phyloP scores from a whole-genome alignment of 202 grass and related monocot genomes.

The Setaria viridis region DNA sequence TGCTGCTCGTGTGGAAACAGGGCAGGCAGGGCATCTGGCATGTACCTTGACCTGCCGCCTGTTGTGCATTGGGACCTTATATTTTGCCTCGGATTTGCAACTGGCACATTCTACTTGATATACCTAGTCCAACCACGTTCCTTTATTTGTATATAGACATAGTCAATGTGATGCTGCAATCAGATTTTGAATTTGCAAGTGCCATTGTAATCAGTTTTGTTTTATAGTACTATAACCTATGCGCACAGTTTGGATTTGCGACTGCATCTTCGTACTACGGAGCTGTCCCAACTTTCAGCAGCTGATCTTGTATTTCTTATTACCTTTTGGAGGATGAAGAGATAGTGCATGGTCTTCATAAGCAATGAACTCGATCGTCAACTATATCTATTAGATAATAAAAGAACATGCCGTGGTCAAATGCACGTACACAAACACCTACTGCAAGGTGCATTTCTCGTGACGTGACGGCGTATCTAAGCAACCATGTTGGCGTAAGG shows the following conservation, averaged over 20 bases:
- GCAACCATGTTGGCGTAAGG: neutral
- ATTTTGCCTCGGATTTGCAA: neutral
- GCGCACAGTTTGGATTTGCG: neutral
- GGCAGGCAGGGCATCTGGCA: neutral
- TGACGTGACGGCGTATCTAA: neutral
- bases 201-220: neutral
- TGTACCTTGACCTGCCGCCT: neutral
- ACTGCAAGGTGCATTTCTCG: neutral
- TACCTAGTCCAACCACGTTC: neutral
- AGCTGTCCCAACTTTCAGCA: neutral
- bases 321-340: neutral
- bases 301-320: neutral
- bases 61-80: neutral
- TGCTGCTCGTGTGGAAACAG: conserved; percentile 2
- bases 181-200: neutral
- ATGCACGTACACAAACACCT: neutral
- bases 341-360: neutral
- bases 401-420: neutral
- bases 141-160: neutral
- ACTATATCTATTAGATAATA: neutral
- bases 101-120: neutral
- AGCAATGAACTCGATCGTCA: neutral
- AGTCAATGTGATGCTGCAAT: neutral
- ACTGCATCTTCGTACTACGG: neutral
- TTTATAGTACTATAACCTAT: neutral